Base-by-base conservation (phyloP, 352 stramenopile genomes). In the Phytophthora aleatoria region DNA sequence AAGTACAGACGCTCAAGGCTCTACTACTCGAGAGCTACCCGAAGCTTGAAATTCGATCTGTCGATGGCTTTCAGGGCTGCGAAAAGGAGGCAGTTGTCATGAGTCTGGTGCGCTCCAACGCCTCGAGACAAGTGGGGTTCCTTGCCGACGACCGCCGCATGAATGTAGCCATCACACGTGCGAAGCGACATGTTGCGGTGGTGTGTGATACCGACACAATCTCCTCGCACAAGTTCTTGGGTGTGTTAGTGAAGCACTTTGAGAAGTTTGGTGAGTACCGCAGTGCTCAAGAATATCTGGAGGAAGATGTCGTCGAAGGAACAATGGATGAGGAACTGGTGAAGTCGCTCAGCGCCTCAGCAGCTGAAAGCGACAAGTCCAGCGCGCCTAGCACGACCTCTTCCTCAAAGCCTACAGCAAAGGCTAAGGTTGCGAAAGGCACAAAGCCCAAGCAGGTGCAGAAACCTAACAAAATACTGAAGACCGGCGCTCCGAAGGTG, bases 1-100 rank as follows among this genome's bases (percentile, higher is more conserved):
- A 99, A 62, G 86, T 94, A n/a, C 90, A 98, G 53, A 61, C 96
- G 5, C 73, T 99, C 30, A 91, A 97, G 49, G 84, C 76, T 26
- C 55, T 97, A 35, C 72, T 99, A 28, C 72, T 91, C 0, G 69
- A 78, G n/a, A 64, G 57, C 43, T 83, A 87, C 61, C 84, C 90
- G 5, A 77, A 69, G 42, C 65, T 98, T 10, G 90, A 97, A 53
- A 88, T 98, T 16, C 79, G 95, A 28, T 98, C 92, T 9, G 97
- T 99, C 5, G 97, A 99, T 77, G 97, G 97, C 1, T 99, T 99
- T 69, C 90, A 97, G 47, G 97, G 97, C 41, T 97, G 97, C 41
- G 97, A 99, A 76, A 96, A 98, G 56, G 97, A 99, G 60, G 96
- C 94, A 13, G 96, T 99, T n/a, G 90, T 99, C 9, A 88, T 99